phyloP scores from a whole-genome alignment of 257 asterid species.

The Gardenia jasminoides region DNA sequence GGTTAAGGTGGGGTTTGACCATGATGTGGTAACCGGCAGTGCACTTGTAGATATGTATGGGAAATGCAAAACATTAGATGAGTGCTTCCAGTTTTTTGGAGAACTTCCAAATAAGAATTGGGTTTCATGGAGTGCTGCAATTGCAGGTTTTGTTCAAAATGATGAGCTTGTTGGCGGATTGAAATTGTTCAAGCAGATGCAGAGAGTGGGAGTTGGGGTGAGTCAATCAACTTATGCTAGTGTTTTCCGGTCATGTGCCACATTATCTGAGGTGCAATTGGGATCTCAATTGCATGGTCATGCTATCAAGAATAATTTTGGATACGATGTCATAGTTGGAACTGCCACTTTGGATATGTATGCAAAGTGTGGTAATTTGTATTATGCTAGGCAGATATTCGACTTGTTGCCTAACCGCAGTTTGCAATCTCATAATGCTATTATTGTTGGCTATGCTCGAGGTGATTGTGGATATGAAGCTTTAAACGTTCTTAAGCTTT shows the following conservation, averaged over 20 bases:
- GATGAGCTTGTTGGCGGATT: slow-evolving; percentile 49
- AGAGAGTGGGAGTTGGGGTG: slow-evolving; percentile 59
- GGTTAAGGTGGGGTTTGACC: slow-evolving; percentile 52
- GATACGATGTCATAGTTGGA: slow-evolving; percentile 63
- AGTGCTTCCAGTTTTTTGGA: slow-evolving; percentile 44
- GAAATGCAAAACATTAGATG: slow-evolving; percentile 68
- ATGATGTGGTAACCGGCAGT: slow-evolving; percentile 72
- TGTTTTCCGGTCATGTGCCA: slow-evolving; percentile 70
- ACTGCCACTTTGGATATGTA: slow-evolving; percentile 89
- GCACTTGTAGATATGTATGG: slow-evolving; percentile 84
- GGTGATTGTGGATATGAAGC: slow-evolving; percentile 61
- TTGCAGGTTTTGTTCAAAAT: slow-evolving; percentile 75
- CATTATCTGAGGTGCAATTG: slow-evolving; percentile 44
- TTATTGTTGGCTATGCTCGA: slow-evolving; percentile 72
- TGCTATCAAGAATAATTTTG: slow-evolving; percentile 63
- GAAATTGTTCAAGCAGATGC: slow-evolving; percentile 66
- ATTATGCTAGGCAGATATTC: slow-evolving; percentile 60
- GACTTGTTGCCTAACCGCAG: slow-evolving; percentile 48
- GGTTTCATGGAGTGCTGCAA: slow-evolving; percentile 89
- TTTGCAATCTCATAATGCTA: slow-evolving; percentile 77
- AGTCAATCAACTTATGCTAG: slow-evolving; percentile 87
- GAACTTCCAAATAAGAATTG: slow-evolving; percentile 64
- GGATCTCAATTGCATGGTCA: slow-evolving; percentile 82
- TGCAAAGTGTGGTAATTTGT: slow-evolving; percentile 57
- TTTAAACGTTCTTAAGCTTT: slow-evolving; percentile 45